Conservation (phyloP, 495 filamentous ascomycete species). For the Lineolata rhizophorae region DNA sequence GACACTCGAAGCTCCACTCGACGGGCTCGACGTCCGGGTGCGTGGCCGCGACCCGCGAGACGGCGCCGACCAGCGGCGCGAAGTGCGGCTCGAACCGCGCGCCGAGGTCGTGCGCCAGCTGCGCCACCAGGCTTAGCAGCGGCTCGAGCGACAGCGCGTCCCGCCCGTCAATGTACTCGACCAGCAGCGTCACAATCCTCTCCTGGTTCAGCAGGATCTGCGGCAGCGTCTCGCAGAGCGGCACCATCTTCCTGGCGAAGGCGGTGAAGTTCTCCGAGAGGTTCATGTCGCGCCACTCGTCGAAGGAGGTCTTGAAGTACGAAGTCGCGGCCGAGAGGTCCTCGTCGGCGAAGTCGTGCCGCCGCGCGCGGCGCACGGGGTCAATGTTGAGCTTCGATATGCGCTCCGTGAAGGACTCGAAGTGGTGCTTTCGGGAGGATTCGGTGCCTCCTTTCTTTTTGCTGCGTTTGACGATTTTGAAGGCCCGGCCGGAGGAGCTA, state of each 20-base stretch:
- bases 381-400: slow-evolving; percentile 88
- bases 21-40: slow-evolving; percentile 54
- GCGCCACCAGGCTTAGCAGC: slow-evolving; percentile 57
- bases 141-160: slow-evolving; percentile 65
- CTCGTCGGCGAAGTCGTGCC: slow-evolving; percentile 56
- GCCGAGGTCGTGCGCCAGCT: slow-evolving; percentile 83
- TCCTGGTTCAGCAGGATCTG: slow-evolving; percentile 77
- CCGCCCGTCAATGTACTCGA: slow-evolving; percentile 52
- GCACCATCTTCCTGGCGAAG: slow-evolving; percentile 49
- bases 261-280: slow-evolving; percentile 53
- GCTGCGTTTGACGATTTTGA: slow-evolving; percentile 32
- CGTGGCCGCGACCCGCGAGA: slow-evolving; percentile 39
- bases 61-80: slow-evolving; percentile 39
- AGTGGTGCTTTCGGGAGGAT: slow-evolving; percentile 63
- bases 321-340: slow-evolving; percentile 44
- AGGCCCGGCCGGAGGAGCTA: too few relatives aligned
- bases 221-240: slow-evolving; percentile 69
- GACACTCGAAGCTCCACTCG: slow-evolving; percentile 88
- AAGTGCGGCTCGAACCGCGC: slow-evolving; percentile 79
- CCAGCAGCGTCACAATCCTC: slow-evolving; percentile 57
- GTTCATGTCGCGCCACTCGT: slow-evolving; percentile 82
- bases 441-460: slow-evolving; percentile 40
- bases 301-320: slow-evolving; percentile 59
- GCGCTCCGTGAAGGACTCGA: slow-evolving; percentile 81
- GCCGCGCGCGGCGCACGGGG: slow-evolving; percentile 67